These are phyloP conservation scores for Penicillium brasilianum DNA, from an alignment of 2,329 filamentous ascomycete genomes.

Conservation along the genomic window DNA sequence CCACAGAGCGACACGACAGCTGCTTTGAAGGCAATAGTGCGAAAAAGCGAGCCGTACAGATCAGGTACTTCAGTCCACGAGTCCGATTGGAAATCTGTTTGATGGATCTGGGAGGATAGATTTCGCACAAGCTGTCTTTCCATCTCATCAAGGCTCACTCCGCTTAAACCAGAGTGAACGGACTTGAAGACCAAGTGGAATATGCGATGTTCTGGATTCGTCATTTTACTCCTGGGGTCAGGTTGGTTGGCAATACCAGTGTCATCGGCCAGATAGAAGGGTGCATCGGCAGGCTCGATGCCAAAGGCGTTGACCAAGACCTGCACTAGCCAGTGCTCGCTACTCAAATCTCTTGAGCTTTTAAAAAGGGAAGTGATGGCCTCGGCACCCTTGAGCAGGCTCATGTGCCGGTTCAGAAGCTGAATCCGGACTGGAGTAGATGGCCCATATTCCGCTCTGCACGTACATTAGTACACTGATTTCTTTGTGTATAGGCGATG, in stretches of 20 bases:
- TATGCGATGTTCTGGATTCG: constrained; percentile 11
- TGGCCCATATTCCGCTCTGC: neutral
- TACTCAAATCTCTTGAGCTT: constrained; percentile 9
- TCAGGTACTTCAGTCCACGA: neutral
- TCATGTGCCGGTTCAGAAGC: neutral
- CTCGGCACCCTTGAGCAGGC: constrained; percentile 5
- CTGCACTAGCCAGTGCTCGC: constrained; percentile 12
- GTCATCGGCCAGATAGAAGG: constrained; percentile 8
- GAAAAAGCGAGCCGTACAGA: neutral
- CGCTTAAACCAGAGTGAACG: neutral
- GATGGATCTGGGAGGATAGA: constrained; percentile 3
- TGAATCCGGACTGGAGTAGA: neutral
- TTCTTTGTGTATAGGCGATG: neutral
- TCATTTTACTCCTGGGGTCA: constrained; percentile 10
- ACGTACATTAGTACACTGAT: neutral
- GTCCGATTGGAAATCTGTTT: neutral
- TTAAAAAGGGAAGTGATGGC: constrained; percentile 8
- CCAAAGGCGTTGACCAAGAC: constrained; percentile 13
- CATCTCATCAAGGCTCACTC: constrained; percentile 9
- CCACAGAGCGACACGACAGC: neutral
- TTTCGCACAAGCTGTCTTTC: constrained; percentile 10
- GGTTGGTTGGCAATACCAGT: constrained; percentile 11
- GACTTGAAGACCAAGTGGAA: constrained; percentile 10
- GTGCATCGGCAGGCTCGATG: constrained; percentile 4
- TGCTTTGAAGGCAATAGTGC: neutral